Evolutionary conservation across 805 yeast genomes (phyloP).

Genomic region (Wickerhamiella vanderwaltii): DNA sequence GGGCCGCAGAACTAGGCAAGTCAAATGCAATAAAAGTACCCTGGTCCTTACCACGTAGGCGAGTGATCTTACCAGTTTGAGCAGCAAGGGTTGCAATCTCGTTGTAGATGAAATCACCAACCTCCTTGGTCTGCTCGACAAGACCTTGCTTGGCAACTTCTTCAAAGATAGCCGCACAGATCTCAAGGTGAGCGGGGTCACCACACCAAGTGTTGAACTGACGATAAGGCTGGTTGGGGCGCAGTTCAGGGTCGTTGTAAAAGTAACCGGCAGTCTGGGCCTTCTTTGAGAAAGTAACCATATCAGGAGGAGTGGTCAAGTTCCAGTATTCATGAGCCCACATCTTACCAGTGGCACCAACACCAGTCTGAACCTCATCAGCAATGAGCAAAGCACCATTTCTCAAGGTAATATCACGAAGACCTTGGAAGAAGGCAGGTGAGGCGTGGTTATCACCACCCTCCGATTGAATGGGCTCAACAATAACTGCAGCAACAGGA

Average conservation of each 20-base stretch:
- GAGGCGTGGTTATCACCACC: slow-evolving; percentile 89
- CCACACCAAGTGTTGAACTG: slow-evolving; percentile 94
- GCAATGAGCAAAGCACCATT: slow-evolving; percentile 61
- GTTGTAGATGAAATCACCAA: slow-evolving; percentile 54
- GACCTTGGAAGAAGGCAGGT: slow-evolving; percentile 63
- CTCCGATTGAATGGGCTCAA: slow-evolving; percentile 87
- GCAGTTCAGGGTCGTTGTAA: slow-evolving; percentile 59
- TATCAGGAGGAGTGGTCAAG: slow-evolving; percentile 62
- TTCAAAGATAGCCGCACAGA: slow-evolving; percentile 60
- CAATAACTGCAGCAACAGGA: slow-evolving; percentile 79
- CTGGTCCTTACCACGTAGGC: slow-evolving; percentile 61
- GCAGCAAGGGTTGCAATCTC: slow-evolving; percentile 41
- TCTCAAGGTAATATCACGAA: slow-evolving; percentile 62
- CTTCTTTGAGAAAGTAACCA: slow-evolving; percentile 79
- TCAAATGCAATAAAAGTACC: slow-evolving; percentile 84
- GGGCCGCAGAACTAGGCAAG: slow-evolving; percentile 38
- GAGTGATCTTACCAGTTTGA: slow-evolving; percentile 41
- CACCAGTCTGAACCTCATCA: slow-evolving; percentile 86
- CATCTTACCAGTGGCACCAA: slow-evolving; percentile 73
- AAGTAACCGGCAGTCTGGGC: slow-evolving; percentile 83
- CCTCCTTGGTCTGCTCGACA: slow-evolving; percentile 41
- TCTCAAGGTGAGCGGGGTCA: slow-evolving; percentile 68
- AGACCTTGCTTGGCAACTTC: slow-evolving; percentile 54
- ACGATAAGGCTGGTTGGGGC: slow-evolving; percentile 70
- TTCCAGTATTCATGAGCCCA: slow-evolving; percentile 87